Percentiles rank a stretch among this genome's conserved stretches.
Conservation (phyloP, 1,284 basidiomycete species). For the Cryptococcus sp. region DNA sequence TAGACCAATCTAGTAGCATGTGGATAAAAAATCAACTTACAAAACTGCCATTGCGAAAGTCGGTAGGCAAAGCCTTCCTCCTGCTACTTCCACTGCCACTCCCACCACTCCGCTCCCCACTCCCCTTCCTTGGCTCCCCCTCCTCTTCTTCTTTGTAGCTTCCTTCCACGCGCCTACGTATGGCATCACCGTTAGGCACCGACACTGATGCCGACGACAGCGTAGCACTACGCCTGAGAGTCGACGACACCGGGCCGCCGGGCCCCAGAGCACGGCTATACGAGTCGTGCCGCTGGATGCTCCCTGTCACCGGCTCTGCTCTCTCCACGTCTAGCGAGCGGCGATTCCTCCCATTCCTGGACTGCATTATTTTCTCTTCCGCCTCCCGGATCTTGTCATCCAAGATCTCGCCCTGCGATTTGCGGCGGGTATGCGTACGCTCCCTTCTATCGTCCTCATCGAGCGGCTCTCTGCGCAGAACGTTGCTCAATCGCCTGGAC, state of each 20-base stretch:
- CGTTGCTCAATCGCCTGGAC: slow-evolving; percentile 3
- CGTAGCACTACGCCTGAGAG: slow-evolving; percentile 18
- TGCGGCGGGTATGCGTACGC: neutral
- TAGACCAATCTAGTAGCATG: neutral
- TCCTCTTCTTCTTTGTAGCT: slow-evolving; percentile 3
- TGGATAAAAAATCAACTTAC: slow-evolving; percentile 26
- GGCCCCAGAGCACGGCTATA: slow-evolving; percentile 6
- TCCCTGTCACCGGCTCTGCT: slow-evolving; percentile 1
- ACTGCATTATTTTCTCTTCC: slow-evolving; percentile 29
- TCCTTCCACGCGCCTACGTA: neutral
- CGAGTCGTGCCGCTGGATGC: slow-evolving; percentile 8
- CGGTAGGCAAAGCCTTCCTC: slow-evolving; percentile 31
- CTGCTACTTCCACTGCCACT: slow-evolving; percentile 21
- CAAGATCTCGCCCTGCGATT: slow-evolving; percentile 16
- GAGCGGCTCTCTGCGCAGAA: neutral
- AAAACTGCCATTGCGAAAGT: slow-evolving; percentile 33
- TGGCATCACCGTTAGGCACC: neutral
- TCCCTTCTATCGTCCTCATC: slow-evolving; percentile 2
- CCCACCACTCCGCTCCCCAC: slow-evolving; percentile 30
- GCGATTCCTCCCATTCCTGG: slow-evolving; percentile 3
- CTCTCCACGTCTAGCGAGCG: slow-evolving; percentile 6
- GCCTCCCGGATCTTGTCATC: slow-evolving; percentile 39
- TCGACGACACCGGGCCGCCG: neutral
- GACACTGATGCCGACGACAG: slow-evolving; percentile 3
- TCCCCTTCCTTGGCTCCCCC: slow-evolving; percentile 17